Percentiles rank a stretch among this genome's conserved stretches.
Evolutionary conservation across 1,139 yeast species (phyloP).

Genomic region (Geotrichum restrictum): DNA sequence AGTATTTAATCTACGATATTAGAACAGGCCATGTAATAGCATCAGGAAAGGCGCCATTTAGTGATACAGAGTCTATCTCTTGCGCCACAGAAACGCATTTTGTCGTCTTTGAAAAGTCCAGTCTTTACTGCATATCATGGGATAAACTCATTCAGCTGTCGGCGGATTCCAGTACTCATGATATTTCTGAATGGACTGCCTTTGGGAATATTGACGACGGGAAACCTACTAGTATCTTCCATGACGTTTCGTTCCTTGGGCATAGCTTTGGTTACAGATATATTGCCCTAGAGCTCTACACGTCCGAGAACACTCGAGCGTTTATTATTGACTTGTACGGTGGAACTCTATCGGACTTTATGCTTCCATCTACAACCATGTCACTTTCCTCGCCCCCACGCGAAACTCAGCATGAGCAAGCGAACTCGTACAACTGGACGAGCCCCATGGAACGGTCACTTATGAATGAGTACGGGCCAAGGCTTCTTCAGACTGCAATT

Average conservation of each 20-base stretch:
- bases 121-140: slow-evolving; percentile 7
- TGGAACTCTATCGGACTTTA: slow-evolving; percentile 1
- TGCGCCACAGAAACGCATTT: slow-evolving; percentile 8
- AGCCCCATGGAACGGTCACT: slow-evolving; percentile 5
- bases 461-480: slow-evolving; percentile 9
- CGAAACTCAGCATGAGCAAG: background rate
- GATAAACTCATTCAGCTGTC: slow-evolving; percentile 1
- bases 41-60: slow-evolving; percentile 6
- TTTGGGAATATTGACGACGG: background rate
- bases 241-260: slow-evolving; percentile 6
- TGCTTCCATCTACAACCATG: background rate
- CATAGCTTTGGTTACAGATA: slow-evolving; percentile 9
- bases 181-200: background rate
- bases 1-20: slow-evolving; percentile 4
- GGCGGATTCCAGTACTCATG: background rate
- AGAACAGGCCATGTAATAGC: slow-evolving; percentile 1
- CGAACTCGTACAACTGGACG: slow-evolving; percentile 2
- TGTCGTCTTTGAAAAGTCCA: background rate
- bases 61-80: background rate
- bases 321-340: slow-evolving; percentile 5
- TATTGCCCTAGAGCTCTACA: slow-evolving; percentile 6
- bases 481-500: background rate
- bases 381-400: background rate
- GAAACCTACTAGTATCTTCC: background rate
- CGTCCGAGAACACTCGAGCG: background rate